Conservation (phyloP, 2,329 filamentous ascomycete species). For the Aspergillus nomiae region DNA sequence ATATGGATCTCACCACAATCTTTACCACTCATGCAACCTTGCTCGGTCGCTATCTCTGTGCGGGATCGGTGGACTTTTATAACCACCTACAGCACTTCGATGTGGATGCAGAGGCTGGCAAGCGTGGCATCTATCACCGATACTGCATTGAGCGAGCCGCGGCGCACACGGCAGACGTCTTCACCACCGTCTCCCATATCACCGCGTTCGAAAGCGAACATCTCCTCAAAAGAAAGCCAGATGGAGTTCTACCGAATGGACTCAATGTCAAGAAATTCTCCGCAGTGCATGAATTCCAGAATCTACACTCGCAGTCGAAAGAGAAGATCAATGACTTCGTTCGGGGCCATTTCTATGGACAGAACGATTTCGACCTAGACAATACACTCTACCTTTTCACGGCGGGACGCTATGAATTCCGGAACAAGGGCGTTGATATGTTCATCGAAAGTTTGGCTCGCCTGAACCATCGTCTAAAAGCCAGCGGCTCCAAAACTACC, state of each 20-base stretch:
- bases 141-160: constrained; percentile 97
- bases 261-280: constrained; percentile 99
- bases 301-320: constrained; percentile 93
- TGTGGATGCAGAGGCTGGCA: constrained; percentile 93
- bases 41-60: constrained; percentile 92
- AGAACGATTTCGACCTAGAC: constrained; percentile 95
- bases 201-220: constrained; percentile 98
- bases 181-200: constrained; percentile 98
- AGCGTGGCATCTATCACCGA: constrained; percentile 96
- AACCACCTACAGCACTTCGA: constrained; percentile 98
- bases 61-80: constrained; percentile 97
- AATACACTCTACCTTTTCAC: constrained; percentile 99
- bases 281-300: constrained; percentile 98
- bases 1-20: constrained; percentile 95
- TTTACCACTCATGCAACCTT: constrained; percentile 98
- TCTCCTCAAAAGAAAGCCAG: constrained; percentile 93
- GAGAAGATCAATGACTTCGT: constrained; percentile 99
- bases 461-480: constrained; percentile 90
- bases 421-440: constrained; percentile 99
- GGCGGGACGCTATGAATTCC: constrained; percentile 92
- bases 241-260: constrained; percentile 93
- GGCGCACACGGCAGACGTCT: constrained; percentile 90
- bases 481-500: constrained; percentile 81
- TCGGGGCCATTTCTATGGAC: constrained; percentile 95
- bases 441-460: constrained; percentile 96